Evolutionary conservation across 2,329 filamentous ascomycete species (phyloP).

Genomic region (Ophiostoma perfectum): DNA sequence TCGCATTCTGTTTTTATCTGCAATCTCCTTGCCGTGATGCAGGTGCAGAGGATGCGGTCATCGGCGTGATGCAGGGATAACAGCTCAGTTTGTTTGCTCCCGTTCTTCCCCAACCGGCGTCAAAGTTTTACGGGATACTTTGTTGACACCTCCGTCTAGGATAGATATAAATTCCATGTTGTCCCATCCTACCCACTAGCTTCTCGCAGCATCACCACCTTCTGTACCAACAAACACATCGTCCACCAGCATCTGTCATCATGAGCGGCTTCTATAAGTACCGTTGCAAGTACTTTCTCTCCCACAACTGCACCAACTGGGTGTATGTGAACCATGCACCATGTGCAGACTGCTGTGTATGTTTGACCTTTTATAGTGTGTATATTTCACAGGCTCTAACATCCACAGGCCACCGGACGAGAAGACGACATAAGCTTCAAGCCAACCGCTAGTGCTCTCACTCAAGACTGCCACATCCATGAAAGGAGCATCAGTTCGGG

Average conservation of each 20-base stretch:
- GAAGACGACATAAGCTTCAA: background rate
- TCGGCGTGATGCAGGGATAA: background rate
- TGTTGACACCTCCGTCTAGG: background rate
- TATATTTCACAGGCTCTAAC: background rate
- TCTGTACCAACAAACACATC: background rate
- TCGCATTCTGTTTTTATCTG: too few relatives aligned
- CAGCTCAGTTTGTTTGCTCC: constrained; percentile 7
- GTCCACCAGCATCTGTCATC: background rate
- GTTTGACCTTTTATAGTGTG: constrained; percentile 23
- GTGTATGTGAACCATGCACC: constrained; percentile 45
- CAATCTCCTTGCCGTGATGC: background rate
- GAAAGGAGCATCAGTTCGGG: background rate
- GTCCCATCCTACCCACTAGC: background rate
- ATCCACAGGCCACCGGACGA: background rate
- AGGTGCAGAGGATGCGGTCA: background rate
- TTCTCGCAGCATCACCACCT: background rate
- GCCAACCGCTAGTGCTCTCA: too few relatives aligned
- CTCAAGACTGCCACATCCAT: background rate
- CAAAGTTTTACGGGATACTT: too few relatives aligned
- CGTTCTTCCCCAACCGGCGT: too few relatives aligned
- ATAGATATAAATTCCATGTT: background rate
- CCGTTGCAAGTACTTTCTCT: constrained; percentile 47
- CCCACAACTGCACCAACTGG: constrained; percentile 46
- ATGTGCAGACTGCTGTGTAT: constrained; percentile 44
- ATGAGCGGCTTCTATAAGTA: constrained; percentile 43